Conservation (phyloP, 2,329 filamentous ascomycete genomes). For the Endocalyx cinctus region DNA sequence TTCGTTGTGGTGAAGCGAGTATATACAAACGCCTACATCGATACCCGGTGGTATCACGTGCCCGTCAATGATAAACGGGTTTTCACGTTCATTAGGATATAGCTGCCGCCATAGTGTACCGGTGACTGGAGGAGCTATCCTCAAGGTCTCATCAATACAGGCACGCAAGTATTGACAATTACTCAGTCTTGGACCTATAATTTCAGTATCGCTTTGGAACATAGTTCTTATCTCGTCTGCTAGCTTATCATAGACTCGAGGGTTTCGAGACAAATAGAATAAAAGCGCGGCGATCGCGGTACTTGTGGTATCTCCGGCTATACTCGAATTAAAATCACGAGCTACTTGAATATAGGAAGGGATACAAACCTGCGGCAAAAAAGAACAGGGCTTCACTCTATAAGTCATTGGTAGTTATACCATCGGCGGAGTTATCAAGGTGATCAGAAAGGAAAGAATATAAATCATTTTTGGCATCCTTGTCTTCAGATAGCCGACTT, state of each 20-base stretch:
- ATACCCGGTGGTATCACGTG: background rate
- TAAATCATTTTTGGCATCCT: background rate
- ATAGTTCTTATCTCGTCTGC: constrained; percentile 10
- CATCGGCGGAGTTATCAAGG: background rate
- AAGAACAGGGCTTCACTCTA: background rate
- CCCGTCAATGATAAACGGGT: constrained; percentile 6
- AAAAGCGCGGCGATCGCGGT: constrained; percentile 12
- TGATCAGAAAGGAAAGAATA: background rate
- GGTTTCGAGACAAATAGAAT: constrained; percentile 19
- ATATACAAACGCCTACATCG: background rate
- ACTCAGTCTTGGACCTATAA: constrained; percentile 5
- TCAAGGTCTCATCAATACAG: constrained; percentile 14
- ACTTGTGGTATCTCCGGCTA: constrained; percentile 32
- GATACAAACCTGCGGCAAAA: background rate
- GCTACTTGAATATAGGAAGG: constrained; percentile 2
- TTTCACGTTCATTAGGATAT: background rate
- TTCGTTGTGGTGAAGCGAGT: background rate
- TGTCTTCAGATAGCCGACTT: background rate
- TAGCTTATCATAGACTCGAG: constrained; percentile 9
- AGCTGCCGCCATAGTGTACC: constrained; percentile 10
- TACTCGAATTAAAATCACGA: constrained; percentile 5
- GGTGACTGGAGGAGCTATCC: constrained; percentile 11
- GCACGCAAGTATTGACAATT: constrained; percentile 12
- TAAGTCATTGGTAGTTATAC: background rate
- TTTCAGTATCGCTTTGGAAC: constrained; percentile 8